Evolutionary conservation across 2,329 filamentous ascomycete genomes (phyloP).

Genomic region (Lachnellula hyalina): DNA sequence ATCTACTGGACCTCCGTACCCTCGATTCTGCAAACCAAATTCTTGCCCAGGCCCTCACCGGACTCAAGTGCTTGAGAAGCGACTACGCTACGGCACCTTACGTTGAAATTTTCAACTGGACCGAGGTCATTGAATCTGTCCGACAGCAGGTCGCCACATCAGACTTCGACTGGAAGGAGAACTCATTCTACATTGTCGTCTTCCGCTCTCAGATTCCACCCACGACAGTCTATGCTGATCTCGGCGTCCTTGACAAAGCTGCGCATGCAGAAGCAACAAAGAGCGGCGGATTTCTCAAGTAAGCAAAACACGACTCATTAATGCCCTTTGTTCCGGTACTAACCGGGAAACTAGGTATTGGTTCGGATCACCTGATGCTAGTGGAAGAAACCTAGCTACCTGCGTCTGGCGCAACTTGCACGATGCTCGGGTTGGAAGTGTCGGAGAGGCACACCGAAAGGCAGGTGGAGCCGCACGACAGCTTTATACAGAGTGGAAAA

Average conservation of each 20-base stretch:
- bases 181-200: conserved; percentile 75
- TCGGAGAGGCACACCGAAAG: conserved; percentile 56
- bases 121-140: conserved; percentile 54
- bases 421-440: conserved; percentile 54
- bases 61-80: conserved; percentile 53
- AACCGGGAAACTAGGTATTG: conserved; percentile 58
- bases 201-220: conserved; percentile 71
- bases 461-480: conserved; percentile 60
- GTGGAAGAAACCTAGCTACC: conserved; percentile 76
- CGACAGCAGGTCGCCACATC: conserved; percentile 44
- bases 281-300: conserved; percentile 79
- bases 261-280: conserved; percentile 75
- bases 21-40: conserved; percentile 62
- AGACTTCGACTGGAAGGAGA: conserved; percentile 51
- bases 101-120: conserved; percentile 72
- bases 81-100: conserved; percentile 78
- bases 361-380: conserved; percentile 70
- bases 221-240: conserved; percentile 59
- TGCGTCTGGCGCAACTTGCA: conserved; percentile 60
- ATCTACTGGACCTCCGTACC: conserved; percentile 66
- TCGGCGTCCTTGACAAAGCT: conserved; percentile 69
- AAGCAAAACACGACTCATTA: conserved; percentile 19
- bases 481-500: conserved; percentile 61
- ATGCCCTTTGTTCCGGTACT: conserved; percentile 1
- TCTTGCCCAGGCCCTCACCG: conserved; percentile 65